Base-by-base conservation (phyloP, 2,329 filamentous ascomycete species). In the Trichophyton benhamiae region DNA sequence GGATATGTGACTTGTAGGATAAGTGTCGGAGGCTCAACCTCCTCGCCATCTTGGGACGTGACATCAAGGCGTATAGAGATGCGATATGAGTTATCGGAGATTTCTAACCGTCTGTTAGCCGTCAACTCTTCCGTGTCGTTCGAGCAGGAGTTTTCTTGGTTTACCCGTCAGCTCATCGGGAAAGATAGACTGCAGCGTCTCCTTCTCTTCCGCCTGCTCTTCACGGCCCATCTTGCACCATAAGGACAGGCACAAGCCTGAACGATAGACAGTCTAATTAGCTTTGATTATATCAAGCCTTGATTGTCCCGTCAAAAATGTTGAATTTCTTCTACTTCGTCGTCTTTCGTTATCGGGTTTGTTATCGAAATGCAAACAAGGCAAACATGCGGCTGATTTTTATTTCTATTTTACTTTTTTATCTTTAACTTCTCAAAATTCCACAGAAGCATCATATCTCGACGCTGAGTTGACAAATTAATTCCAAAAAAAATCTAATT, bases 141-240 rank as follows among this genome's bases (percentile, higher is more conserved):
- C 4, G 11, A 7, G 13, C 5, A 22, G 49, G 22, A 11, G 20
- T 46, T 49, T 27, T 25, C 58, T 9, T 20, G 30, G 52, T 30
- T 57, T 70, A 92, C 91, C 88, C 82, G 87, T 92, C 68, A 99
- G 96, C 78, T 99, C 94, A 63, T 99, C 92, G 0, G 94, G 91
- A 68, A 97, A 99, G 71, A 99, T 99, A 64, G 92, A 96, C 72
- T 95, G 90, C 72, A 99, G 89, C 68, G 99, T 92, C 76, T 99
- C 94, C 64, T 91, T 87, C 82, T 99, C 94, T 78, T 99, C 94
- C 66, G 86, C 78, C 75, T 99, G 94, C 64, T 99, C 94, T 80
- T 97, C 92, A 72, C 75, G 72, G 60, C 77, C 77, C 77, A 79
- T 79, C 27, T 57, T 72, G 69, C 66, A 38, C 33, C 33, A 27